phyloP scores from a whole-genome alignment of 371 early-diverging fungal species.

The Rhizopus arrhizus region DNA sequence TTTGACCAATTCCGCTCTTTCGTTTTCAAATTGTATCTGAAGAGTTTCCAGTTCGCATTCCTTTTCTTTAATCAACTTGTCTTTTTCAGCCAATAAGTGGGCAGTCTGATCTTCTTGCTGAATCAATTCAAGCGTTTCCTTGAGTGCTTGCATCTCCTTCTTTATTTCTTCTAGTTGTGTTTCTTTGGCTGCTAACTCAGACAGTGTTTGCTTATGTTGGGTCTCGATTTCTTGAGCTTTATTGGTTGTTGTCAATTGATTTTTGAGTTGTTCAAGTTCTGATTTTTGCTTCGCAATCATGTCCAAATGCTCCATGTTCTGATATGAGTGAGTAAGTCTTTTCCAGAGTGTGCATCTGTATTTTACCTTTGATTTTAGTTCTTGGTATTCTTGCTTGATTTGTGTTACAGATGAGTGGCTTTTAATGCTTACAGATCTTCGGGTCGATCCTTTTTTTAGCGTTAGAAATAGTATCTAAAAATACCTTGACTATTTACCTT shows the following conservation, averaged over 20 bases:
- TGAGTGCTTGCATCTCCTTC: conserved; percentile 7
- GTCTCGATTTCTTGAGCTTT: conserved; percentile 7
- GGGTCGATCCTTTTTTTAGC: neutral
- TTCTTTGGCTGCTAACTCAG: conserved; percentile 29
- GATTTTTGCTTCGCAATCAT: conserved; percentile 42
- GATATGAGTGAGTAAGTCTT: neutral
- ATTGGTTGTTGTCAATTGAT: conserved; percentile 10
- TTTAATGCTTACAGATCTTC: conserved; percentile 8
- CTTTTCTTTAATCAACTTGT: conserved; percentile 31
- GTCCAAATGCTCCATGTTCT: conserved; percentile 45
- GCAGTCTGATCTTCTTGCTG: conserved; percentile 10
- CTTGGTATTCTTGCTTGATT: conserved; percentile 45
- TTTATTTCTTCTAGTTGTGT: conserved; percentile 28
- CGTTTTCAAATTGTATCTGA: conserved; percentile 35
- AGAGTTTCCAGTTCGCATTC: conserved; percentile 39
- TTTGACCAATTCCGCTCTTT: conserved; percentile 40
- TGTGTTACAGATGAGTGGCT: conserved; percentile 29
- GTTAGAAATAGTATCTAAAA: too few species aligned
- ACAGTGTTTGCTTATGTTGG: conserved; percentile 15
- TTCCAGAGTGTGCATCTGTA: neutral
- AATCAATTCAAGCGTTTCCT: neutral
- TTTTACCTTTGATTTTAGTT: conserved; percentile 44
- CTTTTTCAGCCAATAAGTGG: conserved; percentile 35
- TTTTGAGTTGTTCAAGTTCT: conserved; percentile 42
- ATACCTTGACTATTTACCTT: neutral